These are phyloP conservation scores for Centella asiatica DNA, from an alignment of 129 eudicot genomes.

Conservation along the genomic window DNA sequence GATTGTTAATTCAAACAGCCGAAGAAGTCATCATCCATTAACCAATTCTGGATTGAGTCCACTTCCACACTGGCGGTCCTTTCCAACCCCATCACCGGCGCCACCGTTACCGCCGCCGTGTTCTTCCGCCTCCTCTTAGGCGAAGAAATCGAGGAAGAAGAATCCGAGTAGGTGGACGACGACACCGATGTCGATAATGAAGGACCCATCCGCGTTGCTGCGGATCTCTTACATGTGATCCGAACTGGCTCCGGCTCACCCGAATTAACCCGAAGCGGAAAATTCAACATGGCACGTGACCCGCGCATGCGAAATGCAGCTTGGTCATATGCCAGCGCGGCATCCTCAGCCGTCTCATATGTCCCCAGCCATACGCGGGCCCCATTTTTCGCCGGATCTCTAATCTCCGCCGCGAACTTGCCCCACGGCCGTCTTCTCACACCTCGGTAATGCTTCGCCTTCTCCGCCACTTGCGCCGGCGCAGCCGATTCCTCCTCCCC, in stretches of 20 bases:
- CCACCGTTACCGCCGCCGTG: conserved; percentile 14
- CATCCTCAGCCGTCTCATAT: conserved; percentile 77
- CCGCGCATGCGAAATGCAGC: conserved; percentile 86
- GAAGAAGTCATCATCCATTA: conserved; percentile 1
- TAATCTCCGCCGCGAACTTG: conserved; percentile 75
- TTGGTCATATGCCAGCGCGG: conserved; percentile 68
- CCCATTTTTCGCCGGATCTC: conserved; percentile 87
- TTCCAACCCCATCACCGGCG: neutral
- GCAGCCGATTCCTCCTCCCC: no score
- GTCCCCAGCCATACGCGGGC: conserved; percentile 88
- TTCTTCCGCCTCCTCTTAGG: conserved; percentile 43
- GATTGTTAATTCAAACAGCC: neutral
- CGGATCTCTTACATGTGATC: conserved; percentile 41
- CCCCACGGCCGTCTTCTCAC: conserved; percentile 88
- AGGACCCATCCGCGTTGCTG: conserved; percentile 14
- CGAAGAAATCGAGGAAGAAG: conserved; percentile 25
- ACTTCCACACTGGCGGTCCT: conserved; percentile 10
- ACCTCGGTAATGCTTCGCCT: conserved; percentile 59
- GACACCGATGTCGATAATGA: neutral
- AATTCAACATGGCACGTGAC: conserved; percentile 67
- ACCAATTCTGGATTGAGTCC: conserved; percentile 6
- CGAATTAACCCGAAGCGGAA: conserved; percentile 64
- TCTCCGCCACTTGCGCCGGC: neutral
- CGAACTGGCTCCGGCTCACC: conserved; percentile 83
- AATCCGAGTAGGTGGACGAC: conserved; percentile 8